These are phyloP conservation scores for Ophioceras dolichostomum DNA, from an alignment of 2,329 filamentous ascomycete genomes.

Conservation along the genomic window DNA sequence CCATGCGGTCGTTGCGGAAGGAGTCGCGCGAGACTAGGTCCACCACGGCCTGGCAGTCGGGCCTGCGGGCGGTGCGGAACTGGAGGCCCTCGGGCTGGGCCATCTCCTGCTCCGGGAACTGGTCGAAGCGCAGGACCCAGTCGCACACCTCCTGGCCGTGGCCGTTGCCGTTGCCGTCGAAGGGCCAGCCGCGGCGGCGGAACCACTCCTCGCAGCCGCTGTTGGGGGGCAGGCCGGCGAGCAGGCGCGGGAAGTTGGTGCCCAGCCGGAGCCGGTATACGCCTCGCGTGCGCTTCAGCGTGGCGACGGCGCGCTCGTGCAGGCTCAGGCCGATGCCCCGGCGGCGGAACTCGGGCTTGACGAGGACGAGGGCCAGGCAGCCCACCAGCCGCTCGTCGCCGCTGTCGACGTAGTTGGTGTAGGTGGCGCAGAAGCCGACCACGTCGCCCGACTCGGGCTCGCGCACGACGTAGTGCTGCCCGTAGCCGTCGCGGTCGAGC, in stretches of 20 bases:
- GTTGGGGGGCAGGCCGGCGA: constrained; percentile 38
- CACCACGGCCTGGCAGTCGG: constrained; percentile 33
- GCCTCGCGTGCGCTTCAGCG: constrained; percentile 36
- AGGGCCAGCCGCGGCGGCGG: constrained; percentile 37
- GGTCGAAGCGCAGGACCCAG: constrained; percentile 38
- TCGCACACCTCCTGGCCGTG: constrained; percentile 38
- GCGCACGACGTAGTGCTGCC: constrained; percentile 43
- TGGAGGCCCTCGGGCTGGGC: constrained; percentile 19
- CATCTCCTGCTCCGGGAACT: constrained; percentile 30
- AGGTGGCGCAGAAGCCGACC: constrained; percentile 48
- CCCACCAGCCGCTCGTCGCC: constrained; percentile 39
- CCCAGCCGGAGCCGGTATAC: constrained; percentile 43
- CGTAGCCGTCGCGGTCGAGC: constrained; percentile 40
- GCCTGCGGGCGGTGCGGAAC: constrained; percentile 30
- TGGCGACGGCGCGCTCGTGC: constrained; percentile 35
- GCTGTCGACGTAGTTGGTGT: constrained; percentile 42
- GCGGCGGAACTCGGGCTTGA: constrained; percentile 31
- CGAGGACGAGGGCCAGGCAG: constrained; percentile 41
- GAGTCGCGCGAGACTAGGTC: constrained; percentile 37
- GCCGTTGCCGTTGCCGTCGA: constrained; percentile 24
- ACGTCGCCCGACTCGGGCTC: constrained; percentile 28
- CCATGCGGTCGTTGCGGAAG: constrained; percentile 31
- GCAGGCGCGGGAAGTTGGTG: constrained; percentile 43
- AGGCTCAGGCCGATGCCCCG: constrained; percentile 40
- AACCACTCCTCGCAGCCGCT: constrained; percentile 37